Conservation (phyloP, 345 rosid species). For the Eucalyptus polybractea region DNA sequence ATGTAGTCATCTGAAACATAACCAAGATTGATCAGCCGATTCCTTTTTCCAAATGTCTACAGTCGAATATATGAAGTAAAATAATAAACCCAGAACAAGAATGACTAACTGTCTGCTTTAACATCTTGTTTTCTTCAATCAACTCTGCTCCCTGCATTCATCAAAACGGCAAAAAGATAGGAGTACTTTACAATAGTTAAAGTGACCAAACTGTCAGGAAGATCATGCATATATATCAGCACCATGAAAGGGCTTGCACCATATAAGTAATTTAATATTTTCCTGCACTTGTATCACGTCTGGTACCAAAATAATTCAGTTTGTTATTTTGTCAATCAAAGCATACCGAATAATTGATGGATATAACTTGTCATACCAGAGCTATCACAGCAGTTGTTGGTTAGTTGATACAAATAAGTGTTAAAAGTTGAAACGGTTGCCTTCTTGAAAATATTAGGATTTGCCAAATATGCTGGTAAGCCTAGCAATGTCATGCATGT, state of each 20-base stretch:
- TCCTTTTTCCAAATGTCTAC: neutral
- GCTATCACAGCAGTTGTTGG: neutral
- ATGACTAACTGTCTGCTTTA: slow-evolving; percentile 29
- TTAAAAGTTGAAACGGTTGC: neutral
- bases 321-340: neutral
- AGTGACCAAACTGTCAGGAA: neutral
- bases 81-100: neutral
- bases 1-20: slow-evolving; percentile 12
- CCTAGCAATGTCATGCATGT: neutral
- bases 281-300: neutral
- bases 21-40: neutral
- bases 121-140: slow-evolving; percentile 40
- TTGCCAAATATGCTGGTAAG: neutral
- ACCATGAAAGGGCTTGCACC: neutral
- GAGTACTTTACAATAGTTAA: neutral
- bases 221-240: neutral
- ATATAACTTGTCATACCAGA: neutral
- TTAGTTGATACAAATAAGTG: neutral
- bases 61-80: neutral
- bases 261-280: neutral
- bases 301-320: neutral
- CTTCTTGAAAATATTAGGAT: neutral
- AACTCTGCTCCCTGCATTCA: slow-evolving; percentile 34
- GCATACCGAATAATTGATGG: neutral
- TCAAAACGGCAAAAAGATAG: neutral